Evolutionary conservation across 306 rosid genomes (phyloP).

Genomic region (Vicia villosa): DNA sequence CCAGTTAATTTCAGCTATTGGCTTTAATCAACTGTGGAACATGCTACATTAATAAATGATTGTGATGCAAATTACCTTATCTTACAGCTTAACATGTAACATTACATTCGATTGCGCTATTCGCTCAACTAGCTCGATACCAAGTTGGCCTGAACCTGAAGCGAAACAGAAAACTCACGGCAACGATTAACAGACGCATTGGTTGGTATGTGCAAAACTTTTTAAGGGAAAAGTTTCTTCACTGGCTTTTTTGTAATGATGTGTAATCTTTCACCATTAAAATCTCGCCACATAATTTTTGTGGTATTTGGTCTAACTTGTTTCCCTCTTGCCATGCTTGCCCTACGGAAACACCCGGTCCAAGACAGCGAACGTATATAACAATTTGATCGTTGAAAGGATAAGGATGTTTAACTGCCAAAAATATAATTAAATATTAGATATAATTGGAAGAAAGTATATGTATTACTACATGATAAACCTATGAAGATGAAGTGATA

Average conservation of each 20-base stretch:
- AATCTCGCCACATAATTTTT: conserved; percentile 68
- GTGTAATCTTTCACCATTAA: conserved; percentile 71
- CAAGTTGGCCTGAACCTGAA: conserved; percentile 23
- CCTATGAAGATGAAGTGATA: too few species aligned
- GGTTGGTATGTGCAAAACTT: conserved; percentile 3
- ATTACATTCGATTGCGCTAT: too few species aligned
- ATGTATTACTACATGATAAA: too few species aligned
- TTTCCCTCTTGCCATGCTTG: conserved; percentile 98
- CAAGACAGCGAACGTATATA: conserved; percentile 65
- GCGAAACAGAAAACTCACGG: conserved; percentile 27
- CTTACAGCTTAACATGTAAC: too few species aligned
- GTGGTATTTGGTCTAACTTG: conserved; percentile 73
- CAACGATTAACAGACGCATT: neutral
- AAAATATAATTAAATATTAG: conserved; percentile 27
- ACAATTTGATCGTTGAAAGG: conserved; percentile 82
- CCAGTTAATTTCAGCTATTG: neutral
- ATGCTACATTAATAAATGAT: neutral
- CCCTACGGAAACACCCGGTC: conserved; percentile 75
- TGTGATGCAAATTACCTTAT: neutral
- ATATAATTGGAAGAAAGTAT: neutral
- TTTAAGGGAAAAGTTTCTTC: conserved; percentile 8
- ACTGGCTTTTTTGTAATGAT: conserved; percentile 29
- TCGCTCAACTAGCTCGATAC: conserved; percentile 21
- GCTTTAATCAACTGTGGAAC: neutral
- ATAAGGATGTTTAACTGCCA: conserved; percentile 70